Conservation (phyloP, 352 stramenopile species). For the Phytophthora cryptogea region DNA sequence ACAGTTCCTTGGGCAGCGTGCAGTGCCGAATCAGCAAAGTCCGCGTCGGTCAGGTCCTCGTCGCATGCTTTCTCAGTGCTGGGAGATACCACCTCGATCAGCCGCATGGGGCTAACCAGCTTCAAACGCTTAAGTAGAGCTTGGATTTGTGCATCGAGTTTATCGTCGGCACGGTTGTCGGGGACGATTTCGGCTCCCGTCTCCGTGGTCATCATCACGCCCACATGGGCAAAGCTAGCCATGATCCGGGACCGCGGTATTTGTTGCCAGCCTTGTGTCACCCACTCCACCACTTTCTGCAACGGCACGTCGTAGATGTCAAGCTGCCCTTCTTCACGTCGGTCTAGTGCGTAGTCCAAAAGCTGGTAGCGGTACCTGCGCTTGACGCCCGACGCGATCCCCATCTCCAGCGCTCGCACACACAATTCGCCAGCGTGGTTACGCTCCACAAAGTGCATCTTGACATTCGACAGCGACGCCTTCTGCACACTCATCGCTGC, state of each 20-base stretch:
- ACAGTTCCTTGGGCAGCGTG: constrained; percentile 45
- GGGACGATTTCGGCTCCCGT: constrained; percentile 19
- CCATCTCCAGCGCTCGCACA: constrained; percentile 45
- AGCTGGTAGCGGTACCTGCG: constrained; percentile 59
- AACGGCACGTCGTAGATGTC: constrained; percentile 50
- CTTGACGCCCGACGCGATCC: constrained; percentile 55
- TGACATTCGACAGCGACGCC: constrained; percentile 65
- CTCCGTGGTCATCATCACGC: constrained; percentile 32
- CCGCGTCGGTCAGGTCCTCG: constrained; percentile 61
- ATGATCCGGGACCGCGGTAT: constrained; percentile 57
- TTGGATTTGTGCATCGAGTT: constrained; percentile 60
- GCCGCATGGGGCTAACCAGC: constrained; percentile 41
- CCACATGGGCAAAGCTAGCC: constrained; percentile 47
- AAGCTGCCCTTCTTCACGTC: constrained; percentile 37
- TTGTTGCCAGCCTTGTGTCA: constrained; percentile 56
- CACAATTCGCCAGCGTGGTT: constrained; percentile 45
- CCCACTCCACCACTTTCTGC: constrained; percentile 65
- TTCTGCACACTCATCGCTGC: constrained; percentile 64
- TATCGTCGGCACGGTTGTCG: constrained; percentile 47
- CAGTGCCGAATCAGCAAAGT: constrained; percentile 70
- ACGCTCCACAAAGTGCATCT: constrained; percentile 51
- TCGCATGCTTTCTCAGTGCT: constrained; percentile 51
- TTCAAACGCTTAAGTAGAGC: constrained; percentile 59
- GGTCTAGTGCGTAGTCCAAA: constrained; percentile 51
- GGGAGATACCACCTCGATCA: constrained; percentile 60